Evolutionary conservation across 2,329 filamentous ascomycete species (phyloP).

Genomic region (Paraphaeosphaeria minitans): DNA sequence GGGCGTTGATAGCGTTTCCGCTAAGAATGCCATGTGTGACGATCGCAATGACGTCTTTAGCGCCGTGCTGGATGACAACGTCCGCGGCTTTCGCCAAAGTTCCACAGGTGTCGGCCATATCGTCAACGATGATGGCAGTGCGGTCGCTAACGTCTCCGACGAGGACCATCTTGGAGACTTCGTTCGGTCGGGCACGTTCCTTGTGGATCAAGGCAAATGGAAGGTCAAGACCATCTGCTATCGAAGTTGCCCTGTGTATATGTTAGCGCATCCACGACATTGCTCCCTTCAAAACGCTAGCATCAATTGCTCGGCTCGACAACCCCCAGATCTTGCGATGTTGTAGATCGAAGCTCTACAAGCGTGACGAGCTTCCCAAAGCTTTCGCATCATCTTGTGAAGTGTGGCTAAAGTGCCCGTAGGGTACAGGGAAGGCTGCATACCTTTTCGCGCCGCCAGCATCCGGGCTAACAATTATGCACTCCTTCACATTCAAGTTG

Average conservation of each 20-base stretch:
- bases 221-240: conserved; percentile 88
- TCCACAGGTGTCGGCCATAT: conserved; percentile 97
- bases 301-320: neutral
- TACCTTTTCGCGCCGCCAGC: conserved; percentile 90
- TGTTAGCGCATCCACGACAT: conserved; percentile 18
- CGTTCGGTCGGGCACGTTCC: conserved; percentile 87
- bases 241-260: conserved; percentile 73
- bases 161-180: conserved; percentile 92
- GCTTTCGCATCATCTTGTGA: neutral
- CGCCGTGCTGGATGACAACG: conserved; percentile 84
- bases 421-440: conserved; percentile 20
- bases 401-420: neutral
- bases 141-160: conserved; percentile 91
- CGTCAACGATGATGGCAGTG: conserved; percentile 93
- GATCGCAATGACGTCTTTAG: conserved; percentile 87
- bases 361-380: neutral
- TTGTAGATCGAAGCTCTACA: neutral
- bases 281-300: conserved; percentile 2
- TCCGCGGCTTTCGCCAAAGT: conserved; percentile 87
- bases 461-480: conserved; percentile 93
- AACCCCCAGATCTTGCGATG: neutral
- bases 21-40: conserved; percentile 93
- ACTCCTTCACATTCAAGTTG: conserved; percentile 79
- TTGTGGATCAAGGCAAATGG: conserved; percentile 96
- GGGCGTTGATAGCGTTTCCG: conserved; percentile 82